phyloP scores from a whole-genome alignment of 2,329 filamentous ascomycete species.

The Cladorrhinum sp. region DNA sequence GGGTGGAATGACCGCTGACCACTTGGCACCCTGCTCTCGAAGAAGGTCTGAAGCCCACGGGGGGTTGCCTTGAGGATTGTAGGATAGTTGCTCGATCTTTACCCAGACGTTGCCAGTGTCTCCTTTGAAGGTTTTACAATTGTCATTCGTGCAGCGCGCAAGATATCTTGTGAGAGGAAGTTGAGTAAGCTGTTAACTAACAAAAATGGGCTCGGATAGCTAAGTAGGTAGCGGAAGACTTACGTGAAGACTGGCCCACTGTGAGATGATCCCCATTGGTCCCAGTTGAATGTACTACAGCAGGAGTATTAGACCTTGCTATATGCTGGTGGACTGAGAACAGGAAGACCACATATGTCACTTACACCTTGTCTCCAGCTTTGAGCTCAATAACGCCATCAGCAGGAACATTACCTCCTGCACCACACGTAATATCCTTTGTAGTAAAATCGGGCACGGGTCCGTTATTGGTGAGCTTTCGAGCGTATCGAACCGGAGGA shows the following conservation, averaged over 20 bases:
- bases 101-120: slow-evolving; percentile 36
- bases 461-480: slow-evolving; percentile 25
- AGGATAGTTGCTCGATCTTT: slow-evolving; percentile 37
- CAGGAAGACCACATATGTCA: not conserved
- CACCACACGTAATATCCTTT: slow-evolving; percentile 27
- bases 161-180: slow-evolving; percentile 29
- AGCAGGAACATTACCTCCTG: slow-evolving; percentile 21
- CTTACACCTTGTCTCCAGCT: slow-evolving; percentile 25
- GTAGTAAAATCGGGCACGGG: slow-evolving; percentile 28
- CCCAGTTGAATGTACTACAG: slow-evolving; percentile 28
- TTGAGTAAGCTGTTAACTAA: not conserved
- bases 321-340: not conserved
- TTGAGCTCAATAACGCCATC: slow-evolving; percentile 21
- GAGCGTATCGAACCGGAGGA: slow-evolving; percentile 28
- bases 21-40: slow-evolving; percentile 33
- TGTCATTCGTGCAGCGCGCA: slow-evolving; percentile 33
- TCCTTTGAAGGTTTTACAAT: slow-evolving; percentile 34
- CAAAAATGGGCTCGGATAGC: not conserved
- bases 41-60: slow-evolving; percentile 37
- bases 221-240: not conserved
- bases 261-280: slow-evolving; percentile 35
- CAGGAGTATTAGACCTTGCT: not conserved
- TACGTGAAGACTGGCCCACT: slow-evolving; percentile 34
- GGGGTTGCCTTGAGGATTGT: slow-evolving; percentile 30
- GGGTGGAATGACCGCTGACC: slow-evolving; percentile 33